A percentile compares a stretch with the other conserved stretches of the same genome.
Conservation (phyloP, 495 filamentous ascomycete species). For the Aspergillus egyptiacus region DNA sequence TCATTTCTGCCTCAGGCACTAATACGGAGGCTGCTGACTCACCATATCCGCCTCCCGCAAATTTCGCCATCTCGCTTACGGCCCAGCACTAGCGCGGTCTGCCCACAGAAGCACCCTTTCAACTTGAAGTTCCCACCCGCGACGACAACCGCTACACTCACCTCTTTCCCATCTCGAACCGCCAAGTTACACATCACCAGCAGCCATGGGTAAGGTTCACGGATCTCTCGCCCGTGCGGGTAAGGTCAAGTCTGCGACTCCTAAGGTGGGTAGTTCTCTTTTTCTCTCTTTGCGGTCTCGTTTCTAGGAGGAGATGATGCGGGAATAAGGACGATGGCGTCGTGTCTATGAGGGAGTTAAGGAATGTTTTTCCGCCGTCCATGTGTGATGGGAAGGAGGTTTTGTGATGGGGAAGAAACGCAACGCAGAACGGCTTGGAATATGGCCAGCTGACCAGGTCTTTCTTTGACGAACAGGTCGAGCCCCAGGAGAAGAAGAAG, state of each 20-base stretch:
- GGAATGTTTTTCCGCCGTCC: too few relatives aligned
- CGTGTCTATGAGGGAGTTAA: background rate
- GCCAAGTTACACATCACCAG: conserved; percentile 22
- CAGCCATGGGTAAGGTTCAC: conserved; percentile 33
- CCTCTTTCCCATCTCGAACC: conserved; percentile 21
- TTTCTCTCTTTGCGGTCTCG: background rate
- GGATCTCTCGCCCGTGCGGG: conserved; percentile 82
- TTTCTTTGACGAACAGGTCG: conserved; percentile 28
- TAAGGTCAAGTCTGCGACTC: conserved; percentile 90
- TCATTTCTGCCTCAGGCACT: conserved; percentile 7
- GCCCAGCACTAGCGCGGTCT: conserved; percentile 15
- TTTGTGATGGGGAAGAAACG: background rate
- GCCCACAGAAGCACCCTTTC: conserved; percentile 17
- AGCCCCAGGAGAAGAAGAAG: conserved; percentile 45
- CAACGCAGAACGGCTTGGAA: background rate
- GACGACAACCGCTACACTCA: background rate
- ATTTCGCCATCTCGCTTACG: conserved; percentile 18
- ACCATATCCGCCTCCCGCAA: background rate
- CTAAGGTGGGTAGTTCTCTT: conserved; percentile 59
- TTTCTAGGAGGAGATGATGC: background rate
- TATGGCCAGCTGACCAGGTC: conserved; percentile 9
- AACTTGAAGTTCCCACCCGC: conserved; percentile 6
- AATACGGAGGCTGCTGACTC: background rate
- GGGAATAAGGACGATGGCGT: background rate
- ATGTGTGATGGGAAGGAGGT: background rate